Evolutionary conservation across 768 basidiomycete genomes (phyloP), one percentile per base, ranked within the genome.

Genomic region (Pholiota microspora): DNA sequence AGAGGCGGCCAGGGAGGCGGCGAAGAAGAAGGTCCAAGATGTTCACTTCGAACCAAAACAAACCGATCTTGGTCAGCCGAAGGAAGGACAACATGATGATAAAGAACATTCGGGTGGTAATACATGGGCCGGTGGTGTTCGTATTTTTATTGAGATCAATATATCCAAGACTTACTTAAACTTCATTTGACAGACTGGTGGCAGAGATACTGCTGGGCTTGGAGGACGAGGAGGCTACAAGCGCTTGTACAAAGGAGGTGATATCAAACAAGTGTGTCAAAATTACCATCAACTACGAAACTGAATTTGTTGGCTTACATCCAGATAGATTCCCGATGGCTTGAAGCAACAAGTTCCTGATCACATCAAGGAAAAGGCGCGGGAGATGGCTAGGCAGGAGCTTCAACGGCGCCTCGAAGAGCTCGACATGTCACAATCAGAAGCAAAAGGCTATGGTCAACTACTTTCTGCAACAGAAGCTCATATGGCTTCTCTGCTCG

Each of bases 141-240:
- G 74, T 67, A 8, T 18, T 34, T 21, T 16, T 45, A 34, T 12
- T 16, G 28, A 28, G 18, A 6, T 6, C 18, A 23, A 38, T 55
- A 7, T 21, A 34, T 27, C 18, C 2, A 9, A 13, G 25, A 7
- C 56, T 35, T 13, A 46, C 25, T 40, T 55, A 15, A 45, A 49
- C 21, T 1, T 31, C 15, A 10, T 32, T 29, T 51, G 13, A 25
- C 15, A 87, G 85, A 82, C 81, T 25, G 85, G 85, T 27, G 85
- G 85, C 8, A 72, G 83, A 21, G 82, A 83, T 60, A 86, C 85
- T 3, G 85, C 85, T 7, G 85, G 85, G 1, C 68, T 85, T 57
- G 85, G 85, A 2, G 85, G 85, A 3, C 72, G 76, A n/a, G 85
- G 84, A 9, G 85, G 85, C 0, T 86, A 85, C 64, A 86, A 84